A percentile compares a stretch with the other conserved stretches of the same genome.
Conservation (phyloP, 2,329 filamentous ascomycete species). For the Paraconiothyrium sp. region DNA sequence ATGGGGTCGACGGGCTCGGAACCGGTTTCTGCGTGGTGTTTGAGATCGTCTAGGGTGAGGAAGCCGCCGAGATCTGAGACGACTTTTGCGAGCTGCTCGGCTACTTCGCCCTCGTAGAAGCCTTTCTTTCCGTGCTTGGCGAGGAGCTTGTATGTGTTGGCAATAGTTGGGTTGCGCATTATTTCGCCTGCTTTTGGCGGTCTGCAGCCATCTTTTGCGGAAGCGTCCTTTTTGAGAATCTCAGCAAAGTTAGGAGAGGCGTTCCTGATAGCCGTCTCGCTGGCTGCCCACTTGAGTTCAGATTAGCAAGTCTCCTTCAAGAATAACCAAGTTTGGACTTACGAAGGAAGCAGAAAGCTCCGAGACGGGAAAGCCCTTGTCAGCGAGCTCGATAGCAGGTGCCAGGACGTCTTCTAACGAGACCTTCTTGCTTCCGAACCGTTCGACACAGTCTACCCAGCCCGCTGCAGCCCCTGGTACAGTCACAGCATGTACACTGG, state of each 20-base stretch:
- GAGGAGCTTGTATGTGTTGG: slow-evolving; percentile 80
- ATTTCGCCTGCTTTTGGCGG: slow-evolving; percentile 84
- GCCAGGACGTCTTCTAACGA: slow-evolving; percentile 78
- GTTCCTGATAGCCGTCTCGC: slow-evolving; percentile 69
- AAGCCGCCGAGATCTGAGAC: slow-evolving; percentile 79
- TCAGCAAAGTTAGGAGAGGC: slow-evolving; percentile 89
- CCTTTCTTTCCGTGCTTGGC: slow-evolving; percentile 85
- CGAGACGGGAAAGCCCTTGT: slow-evolving; percentile 89
- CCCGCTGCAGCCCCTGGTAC: slow-evolving; percentile 91
- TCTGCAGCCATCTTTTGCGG: slow-evolving; percentile 73
- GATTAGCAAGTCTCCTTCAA: no score
- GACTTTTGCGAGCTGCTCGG: slow-evolving; percentile 81
- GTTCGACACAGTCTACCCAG: slow-evolving; percentile 89
- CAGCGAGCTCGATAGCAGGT: slow-evolving; percentile 85
- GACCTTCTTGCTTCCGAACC: slow-evolving; percentile 88
- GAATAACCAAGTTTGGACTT: slow-evolving; percentile 48
- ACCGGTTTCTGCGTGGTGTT: slow-evolving; percentile 75
- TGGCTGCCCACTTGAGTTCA: slow-evolving; percentile 71
- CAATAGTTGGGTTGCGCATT: slow-evolving; percentile 84
- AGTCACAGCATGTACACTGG: slow-evolving; percentile 82
- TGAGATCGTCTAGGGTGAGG: slow-evolving; percentile 80
- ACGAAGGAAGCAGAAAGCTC: slow-evolving; percentile 77
- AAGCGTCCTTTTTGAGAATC: slow-evolving; percentile 82
- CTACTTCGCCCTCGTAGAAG: slow-evolving; percentile 88
- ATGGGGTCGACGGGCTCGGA: slow-evolving; percentile 87